Evolutionary conservation across 345 rosid genomes (phyloP).

Genomic region (Eutrema yunnanense): DNA sequence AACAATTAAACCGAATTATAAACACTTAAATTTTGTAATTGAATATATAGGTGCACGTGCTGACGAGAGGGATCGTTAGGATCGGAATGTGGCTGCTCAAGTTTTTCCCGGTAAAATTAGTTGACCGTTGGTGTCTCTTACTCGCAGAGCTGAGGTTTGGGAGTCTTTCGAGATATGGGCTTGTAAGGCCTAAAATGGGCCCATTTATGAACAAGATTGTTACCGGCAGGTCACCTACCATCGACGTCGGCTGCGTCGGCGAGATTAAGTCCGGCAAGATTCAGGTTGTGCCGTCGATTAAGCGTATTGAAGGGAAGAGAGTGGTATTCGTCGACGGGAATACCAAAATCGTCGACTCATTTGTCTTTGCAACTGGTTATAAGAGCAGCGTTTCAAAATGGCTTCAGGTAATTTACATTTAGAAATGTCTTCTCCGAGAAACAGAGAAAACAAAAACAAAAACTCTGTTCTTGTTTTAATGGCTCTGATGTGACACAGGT

Average conservation of each 20-base stretch:
- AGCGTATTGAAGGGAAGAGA: conserved; percentile 22
- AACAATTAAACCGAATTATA: background rate
- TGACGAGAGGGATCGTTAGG: conserved; percentile 30
- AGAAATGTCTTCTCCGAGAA: background rate
- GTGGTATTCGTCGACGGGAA: conserved; percentile 32
- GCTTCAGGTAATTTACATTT: conserved; percentile 39
- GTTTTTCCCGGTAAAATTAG: conserved; percentile 18
- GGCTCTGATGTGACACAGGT: conserved; percentile 6
- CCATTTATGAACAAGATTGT: conserved; percentile 31
- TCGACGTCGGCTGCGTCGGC: conserved; percentile 45
- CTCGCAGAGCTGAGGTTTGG: conserved; percentile 23
- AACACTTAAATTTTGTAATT: background rate
- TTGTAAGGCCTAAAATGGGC: conserved; percentile 37
- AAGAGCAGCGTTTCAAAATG: conserved; percentile 43
- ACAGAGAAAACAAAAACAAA: background rate
- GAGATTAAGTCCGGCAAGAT: conserved; percentile 37
- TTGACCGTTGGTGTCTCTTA: conserved; percentile 24
- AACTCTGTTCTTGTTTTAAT: background rate
- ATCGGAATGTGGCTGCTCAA: conserved; percentile 27
- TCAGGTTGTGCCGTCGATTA: conserved; percentile 33
- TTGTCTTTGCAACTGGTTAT: conserved; percentile 60
- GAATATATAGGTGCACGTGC: conserved; percentile 30
- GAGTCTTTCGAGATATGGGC: conserved; percentile 33
- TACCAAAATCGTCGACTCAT: conserved; percentile 27
- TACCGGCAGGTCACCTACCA: conserved; percentile 44